Evolutionary conservation across 2,329 filamentous ascomycete species (phyloP).

Genomic region (Fusarium concolor): DNA sequence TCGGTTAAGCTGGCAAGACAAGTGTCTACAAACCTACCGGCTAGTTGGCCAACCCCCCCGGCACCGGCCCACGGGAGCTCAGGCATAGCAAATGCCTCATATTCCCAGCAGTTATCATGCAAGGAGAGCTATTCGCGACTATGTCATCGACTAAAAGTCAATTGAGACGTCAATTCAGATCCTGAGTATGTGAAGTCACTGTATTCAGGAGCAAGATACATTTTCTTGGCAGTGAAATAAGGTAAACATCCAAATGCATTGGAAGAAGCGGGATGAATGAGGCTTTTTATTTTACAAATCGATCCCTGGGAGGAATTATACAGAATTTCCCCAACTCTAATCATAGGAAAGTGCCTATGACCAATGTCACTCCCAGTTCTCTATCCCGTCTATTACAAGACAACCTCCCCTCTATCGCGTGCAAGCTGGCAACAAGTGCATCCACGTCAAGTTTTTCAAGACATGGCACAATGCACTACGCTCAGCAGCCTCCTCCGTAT

Average conservation of each 20-base stretch:
- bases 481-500: slow-evolving; percentile 48
- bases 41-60: slow-evolving; percentile 44
- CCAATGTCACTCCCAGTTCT: slow-evolving; percentile 52
- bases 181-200: slow-evolving; percentile 1
- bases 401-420: slow-evolving; percentile 52
- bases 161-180: slow-evolving; percentile 36
- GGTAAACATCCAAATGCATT: slow-evolving; percentile 48
- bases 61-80: slow-evolving; percentile 49
- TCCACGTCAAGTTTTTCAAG: slow-evolving; percentile 44
- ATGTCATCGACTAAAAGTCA: slow-evolving; percentile 37
- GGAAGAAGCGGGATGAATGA: slow-evolving; percentile 55
- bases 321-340: slow-evolving; percentile 52
- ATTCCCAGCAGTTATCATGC: slow-evolving; percentile 26
- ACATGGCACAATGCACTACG: slow-evolving; percentile 44
- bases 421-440: slow-evolving; percentile 47
- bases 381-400: slow-evolving; percentile 58
- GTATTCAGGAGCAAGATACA: slow-evolving; percentile 5
- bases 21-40: slow-evolving; percentile 42
- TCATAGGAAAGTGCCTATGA: slow-evolving; percentile 51
- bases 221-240: slow-evolving; percentile 34
- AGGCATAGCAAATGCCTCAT: slow-evolving; percentile 47
- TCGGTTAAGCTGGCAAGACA: slow-evolving; percentile 46
- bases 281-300: slow-evolving; percentile 59
- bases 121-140: slow-evolving; percentile 8
- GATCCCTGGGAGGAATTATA: slow-evolving; percentile 51